phyloP scores from a whole-genome alignment of 2,329 filamentous ascomycete genomes.

The Berkeleyomyces rouxiae region DNA sequence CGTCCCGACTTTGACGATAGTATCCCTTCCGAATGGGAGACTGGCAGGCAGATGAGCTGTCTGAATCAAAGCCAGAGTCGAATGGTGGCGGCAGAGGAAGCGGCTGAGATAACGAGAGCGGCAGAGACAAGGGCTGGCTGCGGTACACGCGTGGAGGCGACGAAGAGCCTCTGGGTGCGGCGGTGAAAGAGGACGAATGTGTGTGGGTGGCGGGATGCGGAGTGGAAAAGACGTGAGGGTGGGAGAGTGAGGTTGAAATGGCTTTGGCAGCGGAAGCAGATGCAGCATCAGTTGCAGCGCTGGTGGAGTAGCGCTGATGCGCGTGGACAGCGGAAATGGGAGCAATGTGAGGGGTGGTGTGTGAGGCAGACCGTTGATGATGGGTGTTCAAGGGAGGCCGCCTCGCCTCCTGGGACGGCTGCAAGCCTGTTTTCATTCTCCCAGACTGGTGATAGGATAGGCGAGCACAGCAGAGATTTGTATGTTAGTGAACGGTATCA shows the following conservation, averaged over 20 bases:
- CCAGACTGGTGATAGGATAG: neutral
- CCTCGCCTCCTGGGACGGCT: conserved; percentile 4
- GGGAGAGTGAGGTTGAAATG: neutral
- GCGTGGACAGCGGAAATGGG: neutral
- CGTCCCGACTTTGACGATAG: neutral
- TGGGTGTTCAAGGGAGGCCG: conserved; percentile 3
- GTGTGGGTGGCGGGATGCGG: neutral
- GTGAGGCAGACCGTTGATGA: conserved; percentile 2
- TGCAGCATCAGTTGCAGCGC: neutral
- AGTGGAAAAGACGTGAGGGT: too few relatives aligned
- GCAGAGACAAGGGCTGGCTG: neutral
- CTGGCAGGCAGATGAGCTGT: neutral
- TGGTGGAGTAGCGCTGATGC: neutral
- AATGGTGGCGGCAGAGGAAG: neutral
- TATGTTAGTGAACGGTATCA: neutral
- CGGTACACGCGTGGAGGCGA: neutral
- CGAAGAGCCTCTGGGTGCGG: neutral
- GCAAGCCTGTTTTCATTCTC: conserved; percentile 6
- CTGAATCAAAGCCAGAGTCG: neutral
- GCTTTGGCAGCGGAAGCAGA: neutral
- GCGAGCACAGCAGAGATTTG: neutral
- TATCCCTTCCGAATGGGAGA: neutral
- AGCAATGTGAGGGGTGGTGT: neutral
- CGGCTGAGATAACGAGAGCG: neutral
- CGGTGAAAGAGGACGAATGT: neutral